Evolutionary conservation across 2,329 filamentous ascomycete species (phyloP).

Genomic region (Anisogramma anomala): DNA sequence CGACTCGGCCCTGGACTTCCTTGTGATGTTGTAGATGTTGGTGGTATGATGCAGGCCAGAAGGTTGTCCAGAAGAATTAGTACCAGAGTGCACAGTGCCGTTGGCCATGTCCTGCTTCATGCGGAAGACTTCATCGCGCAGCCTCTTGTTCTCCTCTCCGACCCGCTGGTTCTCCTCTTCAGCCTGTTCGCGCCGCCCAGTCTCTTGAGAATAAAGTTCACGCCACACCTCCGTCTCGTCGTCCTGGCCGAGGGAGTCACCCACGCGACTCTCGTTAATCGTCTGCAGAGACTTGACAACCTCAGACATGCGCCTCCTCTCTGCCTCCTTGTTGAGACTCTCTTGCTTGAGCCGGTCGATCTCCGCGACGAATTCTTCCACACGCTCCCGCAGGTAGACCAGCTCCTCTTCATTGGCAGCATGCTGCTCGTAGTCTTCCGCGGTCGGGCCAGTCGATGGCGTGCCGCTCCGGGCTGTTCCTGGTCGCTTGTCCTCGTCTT

Average conservation of each 20-base stretch:
- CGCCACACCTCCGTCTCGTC: slow-evolving; percentile 34
- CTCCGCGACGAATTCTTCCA: slow-evolving; percentile 73
- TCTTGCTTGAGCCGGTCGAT: slow-evolving; percentile 75
- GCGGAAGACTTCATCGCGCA: slow-evolving; percentile 74
- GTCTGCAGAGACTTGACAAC: slow-evolving; percentile 54
- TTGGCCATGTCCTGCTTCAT: slow-evolving; percentile 47
- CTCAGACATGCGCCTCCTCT: slow-evolving; percentile 78
- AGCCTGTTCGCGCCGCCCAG: slow-evolving; percentile 73
- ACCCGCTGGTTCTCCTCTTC: slow-evolving; percentile 72
- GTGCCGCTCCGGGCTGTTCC: slow-evolving; percentile 45
- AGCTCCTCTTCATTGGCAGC: slow-evolving; percentile 71
- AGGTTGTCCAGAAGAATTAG: slow-evolving; percentile 4
- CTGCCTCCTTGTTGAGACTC: slow-evolving; percentile 64
- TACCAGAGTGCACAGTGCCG: slow-evolving; percentile 16
- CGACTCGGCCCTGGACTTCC: slow-evolving; percentile 37
- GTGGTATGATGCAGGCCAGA: slow-evolving; percentile 43
- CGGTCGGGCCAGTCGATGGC: slow-evolving; percentile 47
- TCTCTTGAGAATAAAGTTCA: slow-evolving; percentile 69
- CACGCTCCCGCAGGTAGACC: slow-evolving; percentile 67
- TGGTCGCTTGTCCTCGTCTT: slow-evolving; percentile 51
- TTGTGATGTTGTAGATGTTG: slow-evolving; percentile 55
- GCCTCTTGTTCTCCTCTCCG: slow-evolving; percentile 74
- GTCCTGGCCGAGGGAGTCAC: slow-evolving; percentile 18
- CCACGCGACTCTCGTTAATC: slow-evolving; percentile 38
- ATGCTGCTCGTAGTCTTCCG: slow-evolving; percentile 45